phyloP scores from a whole-genome alignment of 352 stramenopile genomes.

The Globisporangium spiculum region DNA sequence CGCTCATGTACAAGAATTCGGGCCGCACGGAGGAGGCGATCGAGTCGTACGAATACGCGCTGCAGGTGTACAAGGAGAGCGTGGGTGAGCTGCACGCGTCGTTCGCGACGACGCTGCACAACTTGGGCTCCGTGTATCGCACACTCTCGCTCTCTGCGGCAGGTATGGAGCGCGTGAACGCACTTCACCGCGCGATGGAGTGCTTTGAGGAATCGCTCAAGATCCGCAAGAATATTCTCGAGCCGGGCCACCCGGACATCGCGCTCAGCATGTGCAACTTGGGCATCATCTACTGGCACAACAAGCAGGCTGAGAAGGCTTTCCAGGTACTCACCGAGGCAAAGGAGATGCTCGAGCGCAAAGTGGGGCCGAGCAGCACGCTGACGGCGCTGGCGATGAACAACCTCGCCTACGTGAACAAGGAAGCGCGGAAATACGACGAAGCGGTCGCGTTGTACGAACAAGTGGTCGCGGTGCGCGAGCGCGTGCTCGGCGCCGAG shows the following conservation, averaged over 20 bases:
- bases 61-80: constrained; percentile 77
- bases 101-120: constrained; percentile 82
- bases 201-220: constrained; percentile 82
- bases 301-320: constrained; percentile 71
- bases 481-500: constrained; percentile 50
- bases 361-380: constrained; percentile 50
- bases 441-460: constrained; percentile 67
- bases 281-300: constrained; percentile 79
- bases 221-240: constrained; percentile 64
- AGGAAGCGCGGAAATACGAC: constrained; percentile 69
- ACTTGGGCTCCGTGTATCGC: constrained; percentile 75
- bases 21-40: constrained; percentile 72
- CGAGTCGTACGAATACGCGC: constrained; percentile 76
- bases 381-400: constrained; percentile 81
- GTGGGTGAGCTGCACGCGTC: constrained; percentile 82
- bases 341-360: constrained; percentile 52
- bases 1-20: constrained; percentile 87
- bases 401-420: constrained; percentile 79
- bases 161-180: constrained; percentile 68
- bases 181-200: constrained; percentile 64
- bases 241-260: constrained; percentile 74
- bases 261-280: constrained; percentile 81
- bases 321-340: constrained; percentile 61
- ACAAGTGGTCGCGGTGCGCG: constrained; percentile 59
- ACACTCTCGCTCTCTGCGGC: constrained; percentile 47